phyloP scores from a whole-genome alignment of 2,329 filamentous ascomycete species.

The Aspergillus aculeatus region DNA sequence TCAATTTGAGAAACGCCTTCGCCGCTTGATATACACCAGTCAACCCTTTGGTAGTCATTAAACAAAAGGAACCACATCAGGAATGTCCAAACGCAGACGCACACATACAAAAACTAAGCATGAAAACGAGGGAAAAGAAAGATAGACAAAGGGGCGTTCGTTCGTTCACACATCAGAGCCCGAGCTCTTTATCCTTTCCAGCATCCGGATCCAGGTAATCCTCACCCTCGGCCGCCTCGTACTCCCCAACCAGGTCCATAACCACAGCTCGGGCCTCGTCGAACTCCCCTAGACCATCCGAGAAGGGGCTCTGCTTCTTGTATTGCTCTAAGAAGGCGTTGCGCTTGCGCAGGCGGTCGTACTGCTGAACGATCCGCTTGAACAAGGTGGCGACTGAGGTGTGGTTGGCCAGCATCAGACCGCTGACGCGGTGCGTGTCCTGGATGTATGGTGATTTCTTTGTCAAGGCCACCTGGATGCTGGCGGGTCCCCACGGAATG shows the following conservation, averaged over 20 bases:
- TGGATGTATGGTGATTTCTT: conserved; percentile 96
- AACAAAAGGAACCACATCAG: conserved; percentile 10
- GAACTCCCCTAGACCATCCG: conserved; percentile 89
- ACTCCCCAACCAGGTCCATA: conserved; percentile 85
- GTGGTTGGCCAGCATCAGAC: conserved; percentile 96
- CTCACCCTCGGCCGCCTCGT: conserved; percentile 88
- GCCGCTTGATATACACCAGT: conserved; percentile 19
- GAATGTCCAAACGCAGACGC: conserved; percentile 11
- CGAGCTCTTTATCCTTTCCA: conserved; percentile 43
- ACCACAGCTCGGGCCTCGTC: conserved; percentile 93
- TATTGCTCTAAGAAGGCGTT: conserved; percentile 97
- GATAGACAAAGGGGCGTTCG: background rate
- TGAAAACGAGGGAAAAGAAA: background rate
- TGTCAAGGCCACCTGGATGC: conserved; percentile 93
- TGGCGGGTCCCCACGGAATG: conserved; percentile 97
- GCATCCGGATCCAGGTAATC: conserved; percentile 81
- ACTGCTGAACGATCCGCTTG: conserved; percentile 88
- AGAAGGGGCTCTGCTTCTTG: conserved; percentile 91
- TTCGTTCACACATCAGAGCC: conserved; percentile 17
- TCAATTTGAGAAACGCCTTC: conserved; percentile 16
- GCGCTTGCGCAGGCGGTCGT: conserved; percentile 89
- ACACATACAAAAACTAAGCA: conserved; percentile 11
- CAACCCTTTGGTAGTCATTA: conserved; percentile 17
- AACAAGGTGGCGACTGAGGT: conserved; percentile 96
- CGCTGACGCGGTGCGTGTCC: conserved; percentile 90